Conservation (phyloP, 805 yeast genomes). For the Nakazawaea ambrosiae region DNA sequence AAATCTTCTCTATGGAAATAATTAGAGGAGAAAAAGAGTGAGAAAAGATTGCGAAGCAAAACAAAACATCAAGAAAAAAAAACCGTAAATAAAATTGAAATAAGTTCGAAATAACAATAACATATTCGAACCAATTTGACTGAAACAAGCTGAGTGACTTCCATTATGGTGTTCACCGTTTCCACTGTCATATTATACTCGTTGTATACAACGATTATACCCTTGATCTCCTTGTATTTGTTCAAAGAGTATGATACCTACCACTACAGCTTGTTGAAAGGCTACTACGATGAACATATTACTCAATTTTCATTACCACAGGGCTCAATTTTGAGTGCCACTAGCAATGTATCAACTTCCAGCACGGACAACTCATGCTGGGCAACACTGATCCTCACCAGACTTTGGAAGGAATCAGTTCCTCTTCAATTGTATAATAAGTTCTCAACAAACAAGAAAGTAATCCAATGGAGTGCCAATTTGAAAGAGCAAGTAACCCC, state of each 20-base stretch:
- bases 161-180: too few species aligned
- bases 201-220: slow-evolving; percentile 3
- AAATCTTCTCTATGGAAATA: too few species aligned
- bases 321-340: background rate
- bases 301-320: background rate
- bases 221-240: slow-evolving; percentile 2
- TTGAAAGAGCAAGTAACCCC: slow-evolving; percentile 2
- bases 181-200: too few species aligned
- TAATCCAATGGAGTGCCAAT: background rate
- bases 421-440: background rate
- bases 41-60: too few species aligned
- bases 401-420: background rate
- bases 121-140: too few species aligned
- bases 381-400: background rate
- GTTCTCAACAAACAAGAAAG: background rate
- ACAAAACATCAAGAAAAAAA: too few species aligned
- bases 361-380: too few species aligned
- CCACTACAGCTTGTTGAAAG: slow-evolving; percentile 7
- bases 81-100: too few species aligned
- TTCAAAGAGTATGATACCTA: slow-evolving; percentile 3
- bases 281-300: background rate
- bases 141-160: too few species aligned
- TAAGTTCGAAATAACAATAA: too few species aligned
- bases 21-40: too few species aligned
- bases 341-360: too few species aligned